Evolutionary conservation across 2,329 filamentous ascomycete genomes (phyloP), one percentile per base, ranked within the genome.

Genomic region (Cercospora brassicicola): DNA sequence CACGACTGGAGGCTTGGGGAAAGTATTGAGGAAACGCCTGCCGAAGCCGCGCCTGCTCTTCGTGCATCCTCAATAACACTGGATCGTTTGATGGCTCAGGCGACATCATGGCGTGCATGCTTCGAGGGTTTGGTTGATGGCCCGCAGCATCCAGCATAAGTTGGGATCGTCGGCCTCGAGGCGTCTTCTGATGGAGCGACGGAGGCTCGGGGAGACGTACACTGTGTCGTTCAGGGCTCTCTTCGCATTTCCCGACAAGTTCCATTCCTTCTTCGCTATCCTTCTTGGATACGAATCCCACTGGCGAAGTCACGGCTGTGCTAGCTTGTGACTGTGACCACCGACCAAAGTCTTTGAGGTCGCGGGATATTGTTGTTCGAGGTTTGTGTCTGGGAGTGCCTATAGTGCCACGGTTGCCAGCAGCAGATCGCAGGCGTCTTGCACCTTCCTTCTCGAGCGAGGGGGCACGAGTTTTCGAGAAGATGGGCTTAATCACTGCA

Each of bases 401-500:
- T 31, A 61, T 62, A 6, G 66, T 67, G 53, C 51, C 55, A 4
- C 42, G 62, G 23, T 39, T 51, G 55, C 56, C 61, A 51, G 62
- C 48, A 33, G 62, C 66, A 15, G 61, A 62, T 42, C 36, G 62
- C 11, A 60, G 31, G n/a, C 39, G 33, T 57, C 53, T 36, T 11
- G 51, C 23, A 9, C 53, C 39, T 28, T 65, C 66, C 15, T 62
- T 64, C 36, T 62, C 66, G 3, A 67, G 57, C 2, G 66, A 68
- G 20, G 62, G 66, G 13, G 66, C 66, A n/a, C 63, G 55, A 33
- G 66, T 68, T 18, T 68, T 68, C n/a, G 62, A 62, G 65, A 72
- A 72, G 31, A 72, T 62, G 13, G 70, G 69, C 53, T 69, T 71
- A 61, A 72, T 69, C 36, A 70, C 70, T 61, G 76, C 73, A 15